Base-by-base conservation (phyloP, 176 grass and related monocot genomes). In the Oryza officinalis region DNA sequence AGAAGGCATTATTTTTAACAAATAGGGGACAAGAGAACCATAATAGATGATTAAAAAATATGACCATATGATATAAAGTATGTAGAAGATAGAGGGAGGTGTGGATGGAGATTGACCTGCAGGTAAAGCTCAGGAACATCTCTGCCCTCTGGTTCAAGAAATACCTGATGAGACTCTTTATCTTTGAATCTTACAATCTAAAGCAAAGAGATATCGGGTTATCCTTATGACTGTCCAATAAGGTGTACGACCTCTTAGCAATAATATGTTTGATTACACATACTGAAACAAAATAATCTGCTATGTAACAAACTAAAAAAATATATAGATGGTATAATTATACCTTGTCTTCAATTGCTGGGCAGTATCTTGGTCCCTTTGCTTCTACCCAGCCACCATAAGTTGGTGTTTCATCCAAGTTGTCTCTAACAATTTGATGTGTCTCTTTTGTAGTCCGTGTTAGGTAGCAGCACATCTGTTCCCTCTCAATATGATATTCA, bases 301-400 rank as follows among this genome's bases (percentile, higher is more conserved):
- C 11, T 15, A 78, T 68, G 12, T 67, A 77, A 66, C 0, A 77
- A 52, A 81, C 38, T 63, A 65, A 74, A 63, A 84, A 83, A 30
- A 15, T n/a, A 4, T 13, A 30, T 9, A 31, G 10, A 57, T 18
- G 47, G 41, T 81, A 86, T 27, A 44, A 33, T 23, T 13, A 23
- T 88, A 97, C 94, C 93, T 98, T 98, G 75, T 98, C 96, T 94
- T 98, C 93, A 71, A 98, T 98, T 65, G 96, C 78, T 45, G 96
- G 93, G 71, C 96, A 98, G 66, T 96, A 98, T 77, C 96, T 92
- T 87, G 93, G 93, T 69, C 96, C 96, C 87, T 96, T 98, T 69
- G 93, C 96, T 84, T 98, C 91, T 72, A 98, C 87, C 96, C 96
- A 98, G 27, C 96, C 91, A 85, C 96, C 93, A 89, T 98, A 98